A percentile compares a stretch with the other conserved stretches of the same genome.
These are phyloP conservation scores for Cladosporium sphaerospermum DNA, from an alignment of 2,329 filamentous ascomycete species.

Conservation along the genomic window DNA sequence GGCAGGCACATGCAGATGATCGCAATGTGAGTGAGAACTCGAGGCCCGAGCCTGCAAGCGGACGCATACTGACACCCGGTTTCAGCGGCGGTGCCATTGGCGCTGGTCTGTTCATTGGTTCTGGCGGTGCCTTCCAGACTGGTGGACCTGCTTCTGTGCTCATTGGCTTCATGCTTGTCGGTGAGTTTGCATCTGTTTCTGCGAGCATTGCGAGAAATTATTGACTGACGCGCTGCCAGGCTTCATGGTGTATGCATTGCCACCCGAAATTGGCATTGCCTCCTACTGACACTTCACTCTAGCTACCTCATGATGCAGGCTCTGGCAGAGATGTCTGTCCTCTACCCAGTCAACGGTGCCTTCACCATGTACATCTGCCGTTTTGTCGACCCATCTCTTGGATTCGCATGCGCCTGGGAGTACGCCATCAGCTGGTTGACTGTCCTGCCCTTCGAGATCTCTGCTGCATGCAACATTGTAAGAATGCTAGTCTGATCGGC, in stretches of 20 bases:
- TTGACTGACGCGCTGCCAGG: neutral
- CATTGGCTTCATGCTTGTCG: conserved; percentile 35
- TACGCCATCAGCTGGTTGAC: conserved; percentile 26
- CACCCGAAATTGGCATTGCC: neutral
- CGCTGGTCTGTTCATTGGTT: conserved; percentile 26
- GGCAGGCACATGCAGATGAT: conserved; percentile 34
- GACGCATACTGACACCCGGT: neutral
- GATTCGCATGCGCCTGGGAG: conserved; percentile 26
- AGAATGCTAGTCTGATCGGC: neutral
- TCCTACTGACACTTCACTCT: neutral
- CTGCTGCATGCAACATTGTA: conserved; percentile 22
- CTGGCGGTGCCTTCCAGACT: conserved; percentile 24
- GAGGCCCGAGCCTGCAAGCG: neutral
- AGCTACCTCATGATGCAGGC: conserved; percentile 31
- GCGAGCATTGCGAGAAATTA: no score
- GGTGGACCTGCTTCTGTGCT: conserved; percentile 30
- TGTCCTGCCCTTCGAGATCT: conserved; percentile 24
- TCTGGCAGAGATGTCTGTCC: conserved; percentile 35
- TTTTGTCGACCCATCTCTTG: conserved; percentile 40
- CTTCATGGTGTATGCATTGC: neutral
- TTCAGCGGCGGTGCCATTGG: conserved; percentile 22
- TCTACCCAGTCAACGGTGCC: conserved; percentile 37
- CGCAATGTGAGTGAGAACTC: conserved; percentile 20
- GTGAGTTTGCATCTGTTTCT: neutral
- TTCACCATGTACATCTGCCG: conserved; percentile 37